These are phyloP conservation scores for Magnusiomyces fungicola DNA, from an alignment of 1,139 yeast species.

Conservation along the genomic window DNA sequence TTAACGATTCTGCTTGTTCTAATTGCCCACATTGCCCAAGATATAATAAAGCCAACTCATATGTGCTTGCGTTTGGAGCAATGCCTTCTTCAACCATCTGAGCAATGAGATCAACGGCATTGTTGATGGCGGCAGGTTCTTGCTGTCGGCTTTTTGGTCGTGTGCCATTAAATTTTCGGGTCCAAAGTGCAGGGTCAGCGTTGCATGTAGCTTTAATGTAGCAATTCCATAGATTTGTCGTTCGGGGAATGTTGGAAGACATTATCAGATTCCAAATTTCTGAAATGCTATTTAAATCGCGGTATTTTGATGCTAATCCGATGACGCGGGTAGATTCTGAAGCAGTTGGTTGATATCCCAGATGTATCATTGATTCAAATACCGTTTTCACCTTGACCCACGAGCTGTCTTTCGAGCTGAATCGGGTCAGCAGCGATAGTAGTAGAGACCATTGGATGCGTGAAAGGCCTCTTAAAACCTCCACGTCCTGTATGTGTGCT, in stretches of 20 bases:
- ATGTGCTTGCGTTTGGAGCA: conserved; percentile 27
- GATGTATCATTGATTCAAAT: conserved; percentile 17
- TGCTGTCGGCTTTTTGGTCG: conserved; percentile 10
- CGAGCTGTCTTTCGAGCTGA: not conserved
- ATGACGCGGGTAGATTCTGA: conserved; percentile 26
- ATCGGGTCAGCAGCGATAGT: conserved; percentile 4
- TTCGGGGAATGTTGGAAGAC: conserved; percentile 15
- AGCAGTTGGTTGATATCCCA: conserved; percentile 21
- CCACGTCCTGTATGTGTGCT: conserved; percentile 6
- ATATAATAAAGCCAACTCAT: conserved; percentile 28
- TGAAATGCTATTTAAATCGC: conserved; percentile 21
- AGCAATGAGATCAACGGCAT: conserved; percentile 24
- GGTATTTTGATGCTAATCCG: conserved; percentile 25
- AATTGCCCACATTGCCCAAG: conserved; percentile 26
- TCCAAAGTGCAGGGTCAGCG: conserved; percentile 29
- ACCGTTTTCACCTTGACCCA: conserved; percentile 9
- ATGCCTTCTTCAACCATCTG: conserved; percentile 27
- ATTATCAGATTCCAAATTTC: conserved; percentile 24
- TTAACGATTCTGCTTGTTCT: conserved; percentile 20
- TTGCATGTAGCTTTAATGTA: conserved; percentile 31
- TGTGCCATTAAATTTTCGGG: conserved; percentile 13
- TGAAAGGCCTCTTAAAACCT: conserved; percentile 5
- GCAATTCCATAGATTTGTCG: conserved; percentile 30
- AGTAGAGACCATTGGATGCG: conserved; percentile 13
- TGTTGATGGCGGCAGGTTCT: conserved; percentile 20